phyloP scores from a whole-genome alignment of 2,329 filamentous ascomycete species.

The Penicillium sp. region DNA sequence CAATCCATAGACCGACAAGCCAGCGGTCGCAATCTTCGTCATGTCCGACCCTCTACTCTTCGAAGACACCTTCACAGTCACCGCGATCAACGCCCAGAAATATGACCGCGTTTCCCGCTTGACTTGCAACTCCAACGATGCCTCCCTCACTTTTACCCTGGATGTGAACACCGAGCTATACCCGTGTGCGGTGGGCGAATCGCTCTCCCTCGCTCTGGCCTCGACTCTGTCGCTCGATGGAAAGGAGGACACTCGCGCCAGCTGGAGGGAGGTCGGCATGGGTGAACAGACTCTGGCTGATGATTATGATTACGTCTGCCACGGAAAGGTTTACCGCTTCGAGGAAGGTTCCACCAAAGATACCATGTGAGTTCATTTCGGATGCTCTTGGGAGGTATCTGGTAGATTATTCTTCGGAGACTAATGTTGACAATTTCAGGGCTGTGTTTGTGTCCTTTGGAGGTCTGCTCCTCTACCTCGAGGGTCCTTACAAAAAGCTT shows the following conservation, averaged over 20 bases:
- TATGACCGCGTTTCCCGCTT: slow-evolving; percentile 95
- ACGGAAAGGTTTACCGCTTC: slow-evolving; percentile 52
- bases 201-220: slow-evolving; percentile 74
- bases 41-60: slow-evolving; percentile 88
- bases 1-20: background rate
- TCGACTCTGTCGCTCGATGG: slow-evolving; percentile 85
- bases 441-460: slow-evolving; percentile 95
- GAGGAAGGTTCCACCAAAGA: slow-evolving; percentile 61
- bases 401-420: background rate
- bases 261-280: slow-evolving; percentile 72
- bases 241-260: slow-evolving; percentile 65
- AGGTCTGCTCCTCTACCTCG: slow-evolving; percentile 81
- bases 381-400: background rate
- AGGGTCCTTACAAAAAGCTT: slow-evolving; percentile 94
- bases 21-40: slow-evolving; percentile 40
- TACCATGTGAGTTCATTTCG: slow-evolving; percentile 67
- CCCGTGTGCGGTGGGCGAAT: slow-evolving; percentile 69
- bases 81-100: slow-evolving; percentile 73
- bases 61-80: slow-evolving; percentile 86
- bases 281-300: slow-evolving; percentile 55
- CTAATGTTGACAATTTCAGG: slow-evolving; percentile 48
- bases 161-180: slow-evolving; percentile 95
- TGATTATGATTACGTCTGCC: slow-evolving; percentile 51
- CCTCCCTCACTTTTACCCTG: slow-evolving; percentile 71
- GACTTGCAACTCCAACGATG: slow-evolving; percentile 69